phyloP scores from a whole-genome alignment of 192 early-diverging fungal species.

The Coemansia guatemalensis region DNA sequence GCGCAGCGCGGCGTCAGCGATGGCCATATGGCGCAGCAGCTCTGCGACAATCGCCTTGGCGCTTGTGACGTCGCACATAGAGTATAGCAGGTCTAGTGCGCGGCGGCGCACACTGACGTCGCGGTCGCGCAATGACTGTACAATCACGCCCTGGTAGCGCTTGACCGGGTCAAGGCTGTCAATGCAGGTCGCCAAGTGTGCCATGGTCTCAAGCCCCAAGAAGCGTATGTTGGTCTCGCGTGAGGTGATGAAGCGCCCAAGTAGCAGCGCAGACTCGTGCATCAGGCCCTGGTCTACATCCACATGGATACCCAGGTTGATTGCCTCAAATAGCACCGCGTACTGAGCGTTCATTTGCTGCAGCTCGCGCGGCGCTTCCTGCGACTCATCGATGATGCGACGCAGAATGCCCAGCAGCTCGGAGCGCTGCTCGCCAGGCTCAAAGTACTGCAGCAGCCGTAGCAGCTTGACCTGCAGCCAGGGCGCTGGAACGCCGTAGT shows the following conservation, averaged over 20 bases:
- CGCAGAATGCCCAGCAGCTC: constrained; percentile 74
- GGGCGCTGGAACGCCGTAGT: constrained; percentile 97
- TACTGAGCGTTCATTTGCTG: constrained; percentile 99
- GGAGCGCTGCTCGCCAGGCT: constrained; percentile 58
- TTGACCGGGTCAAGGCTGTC: constrained; percentile 85
- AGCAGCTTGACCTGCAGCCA: constrained; percentile 98
- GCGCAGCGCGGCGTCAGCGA: constrained; percentile 86
- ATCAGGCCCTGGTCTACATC: constrained; percentile 87
- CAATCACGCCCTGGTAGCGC: constrained; percentile 80
- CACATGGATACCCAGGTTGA: constrained; percentile 92
- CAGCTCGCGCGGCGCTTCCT: constrained; percentile 90
- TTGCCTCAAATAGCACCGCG: constrained; percentile 95
- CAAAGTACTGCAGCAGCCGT: constrained; percentile 92
- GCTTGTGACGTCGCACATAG: constrained; percentile 92
- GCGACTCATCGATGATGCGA: constrained; percentile 80
- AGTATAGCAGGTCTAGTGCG: constrained; percentile 93
- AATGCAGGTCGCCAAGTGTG: constrained; percentile 81
- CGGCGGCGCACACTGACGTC: constrained; percentile 96
- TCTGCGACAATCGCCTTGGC: constrained; percentile 87
- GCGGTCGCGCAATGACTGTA: constrained; percentile 91
- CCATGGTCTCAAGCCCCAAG: constrained; percentile 96
- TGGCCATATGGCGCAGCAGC: constrained; percentile 84
- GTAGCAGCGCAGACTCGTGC: constrained; percentile 75
- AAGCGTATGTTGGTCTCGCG: constrained; percentile 99
- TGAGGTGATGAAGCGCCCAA: constrained; percentile 87